Evolutionary conservation across 306 rosid species (phyloP), one percentile per base, ranked within the genome.

Genomic region (Cercis canadensis): DNA sequence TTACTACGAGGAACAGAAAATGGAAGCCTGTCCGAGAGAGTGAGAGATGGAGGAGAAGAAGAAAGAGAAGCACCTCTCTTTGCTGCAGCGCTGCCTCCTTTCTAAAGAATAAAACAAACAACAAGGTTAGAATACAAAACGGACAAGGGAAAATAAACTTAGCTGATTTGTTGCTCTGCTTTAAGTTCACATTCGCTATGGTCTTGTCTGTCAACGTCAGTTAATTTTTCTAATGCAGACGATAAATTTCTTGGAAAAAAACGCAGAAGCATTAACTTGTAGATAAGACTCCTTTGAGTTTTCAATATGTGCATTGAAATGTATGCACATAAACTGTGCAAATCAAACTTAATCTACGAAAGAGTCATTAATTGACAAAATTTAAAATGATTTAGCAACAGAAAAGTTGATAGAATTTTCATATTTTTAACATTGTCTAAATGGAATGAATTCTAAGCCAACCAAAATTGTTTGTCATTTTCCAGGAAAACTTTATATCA

Each of bases 1-100:
- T 6, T 5, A 37, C 43, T 5, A 8, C 7, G 43, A 37, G 43
- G 43, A 37, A 37, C 3, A 37, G 10, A 37, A 8, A 37, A 37
- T 37, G 43, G 8, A 37, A 37, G 7, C 43, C 43, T 8, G 2
- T 37, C 10, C 43, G 72, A 16, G 55, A 34, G 15, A 17, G 19
- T 52, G 44, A 37, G 6, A 59, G 53, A 33, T 13, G 4, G 3
- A 6, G 21, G 32, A 37, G 53, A 52, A 37, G 8, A 51, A 33
- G 73, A 73, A 36, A 31, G 57, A n/a, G 11, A 81, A 76, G 73
- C 62, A 94, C 99, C 99, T 94, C 99, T 75, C 91, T 87, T 70
- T 91, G 97, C 80, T 88, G 98, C 77, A 89, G 62, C 15, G 94
- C 95, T 62, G 97, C 98, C 85, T 94, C 95, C 84, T 94, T 94